Base-by-base conservation (phyloP, 306 rosid species). In the Cucurbita maxima region DNA sequence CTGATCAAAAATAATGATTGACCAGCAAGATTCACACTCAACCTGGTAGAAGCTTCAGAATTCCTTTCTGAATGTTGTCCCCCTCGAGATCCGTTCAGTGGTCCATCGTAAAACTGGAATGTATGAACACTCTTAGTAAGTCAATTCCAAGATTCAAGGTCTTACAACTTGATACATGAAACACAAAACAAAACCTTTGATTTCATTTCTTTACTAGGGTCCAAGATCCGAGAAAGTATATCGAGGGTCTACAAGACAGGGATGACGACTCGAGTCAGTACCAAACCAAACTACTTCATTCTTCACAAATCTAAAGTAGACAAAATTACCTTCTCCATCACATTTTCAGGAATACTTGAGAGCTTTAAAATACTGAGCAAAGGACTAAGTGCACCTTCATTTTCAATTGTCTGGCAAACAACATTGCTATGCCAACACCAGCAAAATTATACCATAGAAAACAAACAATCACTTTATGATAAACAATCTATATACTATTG, bases 141-240 rank as follows among this genome's bases (percentile, higher is more conserved):
- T 81, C 79, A 78, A 73, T 53, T 41, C 57, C 69, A 73, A 80
- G 51, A 75, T 48, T 14, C 58, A 51, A 64, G 64, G 79, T 80
- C 34, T 58, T n/a, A 73, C 54, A 72, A 74, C 57, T 71, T n/a
- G 63, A 64, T 41, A 45, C 74, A 80, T 61, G 64, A 82, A 68
- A 52, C 54, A 71, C 10, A 47, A 73, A 64, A 83, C 88, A 59
- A 75, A 58, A 92, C 98, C 96, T 90, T 87, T 79, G 84, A 81
- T 73, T 86, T 88, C 91, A 86, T 84, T 80, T 87, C 91, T 86
- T 82, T 86, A 78, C 83, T 81, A 18, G 96, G 91, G 79, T 92
- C 96, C 52, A 87, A 80, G 78, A 90, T 83, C 84, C 83, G 87
- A 22, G 86, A 88, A 78, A 92, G 86, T 78, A 84, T 75, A 60